These are phyloP conservation scores for Podaxis rugospora DNA, from an alignment of 768 basidiomycete genomes.

Conservation along the genomic window DNA sequence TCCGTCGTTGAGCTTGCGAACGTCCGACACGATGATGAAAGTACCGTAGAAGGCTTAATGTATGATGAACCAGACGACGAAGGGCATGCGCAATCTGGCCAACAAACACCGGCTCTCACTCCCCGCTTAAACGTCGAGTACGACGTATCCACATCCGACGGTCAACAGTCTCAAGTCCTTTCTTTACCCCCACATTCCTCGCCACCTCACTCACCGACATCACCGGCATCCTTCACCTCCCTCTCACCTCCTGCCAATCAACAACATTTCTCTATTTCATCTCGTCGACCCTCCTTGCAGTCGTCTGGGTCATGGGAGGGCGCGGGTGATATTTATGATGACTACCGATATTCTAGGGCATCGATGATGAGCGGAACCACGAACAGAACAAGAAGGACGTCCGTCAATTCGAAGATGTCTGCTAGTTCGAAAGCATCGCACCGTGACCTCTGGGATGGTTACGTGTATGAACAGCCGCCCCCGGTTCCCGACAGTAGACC, in stretches of 20 bases:
- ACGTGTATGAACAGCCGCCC: constrained; percentile 12
- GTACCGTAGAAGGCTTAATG: constrained; percentile 21
- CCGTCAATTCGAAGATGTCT: neutral
- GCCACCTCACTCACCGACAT: constrained; percentile 7
- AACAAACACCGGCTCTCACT: neutral
- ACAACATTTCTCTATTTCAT: neutral
- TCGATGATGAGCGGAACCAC: constrained; percentile 39
- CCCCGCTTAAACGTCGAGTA: neutral
- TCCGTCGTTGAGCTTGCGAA: constrained; percentile 15
- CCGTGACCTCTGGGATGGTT: constrained; percentile 4
- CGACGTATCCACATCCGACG: neutral
- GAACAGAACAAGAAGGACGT: neutral
- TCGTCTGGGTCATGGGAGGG: constrained; percentile 51
- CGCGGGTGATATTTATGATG: constrained; percentile 72
- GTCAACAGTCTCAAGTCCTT: neutral
- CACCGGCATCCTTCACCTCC: constrained; percentile 13
- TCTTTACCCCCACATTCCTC: neutral
- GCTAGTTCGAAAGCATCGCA: neutral
- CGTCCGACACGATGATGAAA: constrained; percentile 9
- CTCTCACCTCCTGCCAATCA: constrained; percentile 14
- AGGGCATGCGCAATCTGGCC: neutral
- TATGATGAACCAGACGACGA: constrained; percentile 19
- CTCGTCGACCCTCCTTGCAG: constrained; percentile 25
- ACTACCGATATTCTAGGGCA: constrained; percentile 68
- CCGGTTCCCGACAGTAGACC: constrained; percentile 18